These are phyloP conservation scores for Geotrichum restrictum DNA, from an alignment of 1,139 yeast species.

Conservation along the genomic window DNA sequence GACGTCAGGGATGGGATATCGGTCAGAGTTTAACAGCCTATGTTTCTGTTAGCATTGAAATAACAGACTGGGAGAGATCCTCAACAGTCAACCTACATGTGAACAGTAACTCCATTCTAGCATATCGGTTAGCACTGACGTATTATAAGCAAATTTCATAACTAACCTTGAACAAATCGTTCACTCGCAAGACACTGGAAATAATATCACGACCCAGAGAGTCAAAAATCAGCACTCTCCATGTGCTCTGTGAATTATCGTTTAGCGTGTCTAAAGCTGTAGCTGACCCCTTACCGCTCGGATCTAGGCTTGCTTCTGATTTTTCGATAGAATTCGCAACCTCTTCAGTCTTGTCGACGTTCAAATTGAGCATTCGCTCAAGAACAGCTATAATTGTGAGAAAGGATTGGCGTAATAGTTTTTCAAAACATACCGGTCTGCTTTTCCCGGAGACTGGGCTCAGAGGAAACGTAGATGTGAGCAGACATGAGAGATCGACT, in stretches of 20 bases:
- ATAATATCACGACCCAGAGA: conserved; percentile 74
- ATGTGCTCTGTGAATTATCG: conserved; percentile 55
- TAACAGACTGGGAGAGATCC: conserved; percentile 6
- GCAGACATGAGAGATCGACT: conserved; percentile 6
- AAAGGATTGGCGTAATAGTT: background rate
- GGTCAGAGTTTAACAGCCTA: conserved; percentile 53
- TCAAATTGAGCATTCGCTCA: conserved; percentile 80
- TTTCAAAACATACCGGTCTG: conserved; percentile 39
- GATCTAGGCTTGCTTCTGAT: conserved; percentile 21
- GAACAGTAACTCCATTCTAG: conserved; percentile 86
- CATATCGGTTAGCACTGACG: conserved; percentile 77
- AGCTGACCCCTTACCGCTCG: conserved; percentile 15
- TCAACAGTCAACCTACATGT: conserved; percentile 41
- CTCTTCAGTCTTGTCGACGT: conserved; percentile 41
- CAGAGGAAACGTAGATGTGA: conserved; percentile 17
- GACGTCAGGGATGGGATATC: conserved; percentile 85
- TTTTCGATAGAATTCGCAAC: conserved; percentile 38
- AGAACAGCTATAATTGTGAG: conserved; percentile 44
- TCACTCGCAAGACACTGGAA: conserved; percentile 84
- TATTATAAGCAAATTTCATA: conserved; percentile 67
- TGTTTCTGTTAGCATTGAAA: background rate
- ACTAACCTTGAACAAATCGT: conserved; percentile 61
- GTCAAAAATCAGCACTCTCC: conserved; percentile 94
- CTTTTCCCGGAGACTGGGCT: conserved; percentile 40
- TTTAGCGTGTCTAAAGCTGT: conserved; percentile 19